A percentile compares a stretch with the other conserved stretches of the same genome.
phyloP scores from a whole-genome alignment of 164 flowering plant genomes.

The Stephania japonica region DNA sequence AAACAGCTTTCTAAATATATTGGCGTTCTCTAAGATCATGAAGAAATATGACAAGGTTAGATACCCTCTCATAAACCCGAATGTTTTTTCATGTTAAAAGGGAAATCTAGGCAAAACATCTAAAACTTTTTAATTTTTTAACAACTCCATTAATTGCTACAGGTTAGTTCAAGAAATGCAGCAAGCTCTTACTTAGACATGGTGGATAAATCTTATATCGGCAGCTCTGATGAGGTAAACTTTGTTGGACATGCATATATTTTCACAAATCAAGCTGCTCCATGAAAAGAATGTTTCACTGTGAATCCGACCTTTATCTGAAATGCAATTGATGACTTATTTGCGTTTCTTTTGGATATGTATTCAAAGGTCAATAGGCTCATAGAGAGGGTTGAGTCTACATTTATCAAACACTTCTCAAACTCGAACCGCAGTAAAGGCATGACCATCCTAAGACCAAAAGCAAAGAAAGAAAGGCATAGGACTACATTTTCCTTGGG shows the following conservation, averaged over 20 bases:
- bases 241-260: background rate
- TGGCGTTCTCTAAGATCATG: constrained; percentile 76
- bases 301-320: background rate
- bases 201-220: constrained; percentile 52
- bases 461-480: constrained; percentile 42
- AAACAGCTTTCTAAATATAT: constrained; percentile 54
- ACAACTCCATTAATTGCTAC: constrained; percentile 9
- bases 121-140: background rate
- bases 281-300: background rate
- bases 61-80: background rate
- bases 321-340: background rate
- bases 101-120: background rate
- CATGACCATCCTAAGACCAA: constrained; percentile 43
- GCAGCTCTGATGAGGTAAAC: constrained; percentile 48
- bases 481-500: constrained; percentile 42
- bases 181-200: constrained; percentile 48
- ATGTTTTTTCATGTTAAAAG: background rate
- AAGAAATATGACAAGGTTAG: constrained; percentile 77
- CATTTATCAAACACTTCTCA: constrained; percentile 61
- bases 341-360: background rate
- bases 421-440: constrained; percentile 56
- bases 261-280: too few relatives aligned
- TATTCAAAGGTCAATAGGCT: constrained; percentile 38
- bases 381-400: constrained; percentile 54
- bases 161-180: constrained; percentile 49